Conservation (phyloP, 2,329 filamentous ascomycete genomes). For the Leptosphaerulina australis region DNA sequence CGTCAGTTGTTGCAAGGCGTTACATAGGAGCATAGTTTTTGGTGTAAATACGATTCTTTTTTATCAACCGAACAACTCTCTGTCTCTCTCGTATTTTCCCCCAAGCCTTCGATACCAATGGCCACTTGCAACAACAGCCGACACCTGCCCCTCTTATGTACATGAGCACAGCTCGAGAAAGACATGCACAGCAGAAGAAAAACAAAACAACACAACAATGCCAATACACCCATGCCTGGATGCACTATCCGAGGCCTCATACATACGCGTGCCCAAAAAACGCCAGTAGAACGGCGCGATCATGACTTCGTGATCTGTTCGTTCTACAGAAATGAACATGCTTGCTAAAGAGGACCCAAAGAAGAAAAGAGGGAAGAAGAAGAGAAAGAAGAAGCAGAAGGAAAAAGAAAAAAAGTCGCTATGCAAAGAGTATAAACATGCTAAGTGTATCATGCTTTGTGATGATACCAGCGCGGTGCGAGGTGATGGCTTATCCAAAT, state of each 20-base stretch:
- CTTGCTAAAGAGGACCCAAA: neutral
- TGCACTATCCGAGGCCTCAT: conserved; percentile 15
- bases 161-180: neutral
- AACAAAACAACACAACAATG: neutral
- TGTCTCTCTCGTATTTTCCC: too few species aligned
- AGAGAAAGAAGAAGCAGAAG: neutral
- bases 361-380: neutral
- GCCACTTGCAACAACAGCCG: too few species aligned
- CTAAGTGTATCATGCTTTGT: neutral
- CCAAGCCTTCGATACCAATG: too few species aligned
- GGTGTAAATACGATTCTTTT: too few species aligned
- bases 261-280: conserved; percentile 1
- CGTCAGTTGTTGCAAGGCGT: too few species aligned
- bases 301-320: conserved; percentile 1
- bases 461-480: neutral
- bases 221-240: neutral
- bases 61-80: too few species aligned
- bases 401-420: neutral
- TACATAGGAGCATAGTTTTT: too few species aligned
- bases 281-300: neutral
- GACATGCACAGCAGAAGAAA: neutral
- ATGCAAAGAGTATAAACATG: conserved; percentile 5
- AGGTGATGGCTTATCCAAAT: neutral
- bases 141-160: neutral
- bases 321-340: neutral